Evolutionary conservation across 1,284 basidiomycete species (phyloP), one percentile per base, ranked within the genome.

Genomic region (Caloboletus inedulis): DNA sequence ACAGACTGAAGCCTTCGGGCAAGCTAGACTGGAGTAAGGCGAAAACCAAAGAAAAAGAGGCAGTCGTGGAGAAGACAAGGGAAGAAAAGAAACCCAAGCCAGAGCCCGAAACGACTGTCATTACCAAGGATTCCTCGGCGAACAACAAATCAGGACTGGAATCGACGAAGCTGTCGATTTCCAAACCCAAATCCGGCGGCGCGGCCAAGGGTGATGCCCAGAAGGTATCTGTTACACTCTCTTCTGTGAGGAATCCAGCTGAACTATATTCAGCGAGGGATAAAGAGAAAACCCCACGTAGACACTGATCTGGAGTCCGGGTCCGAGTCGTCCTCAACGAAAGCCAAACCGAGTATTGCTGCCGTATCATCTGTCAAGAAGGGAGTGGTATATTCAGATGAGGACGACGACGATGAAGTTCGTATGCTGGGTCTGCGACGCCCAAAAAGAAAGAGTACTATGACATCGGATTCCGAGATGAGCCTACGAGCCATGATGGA

Each of bases 401-500:
- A 84, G 10, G 79, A 79, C 1, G 84, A 86, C 45, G 80, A 84
- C 5, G 70, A 68, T n/a, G 76, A 69, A 62, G 43, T 65, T 12
- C 56, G 61, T 18, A 57, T 50, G 42, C 45, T 52, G 7, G 58
- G 64, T 8, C 48, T 19, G 18, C 64, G 62, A 42, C 65, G 63
- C 18, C 42, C 16, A 3, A 64, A 51, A 43, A 49, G 43, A 53
- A 63, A 49, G 52, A 53, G 47, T 39, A 45, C 43, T 27, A 23
- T 51, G 18, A 58, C 58, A 16, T 65, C 66, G 6, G 69, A 73
- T 29, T 65, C 65, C 2, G 72, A 77, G 57, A 67, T 60, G 55
- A 81, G 80, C 43, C 65, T 82, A 29, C 71, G 71, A 40, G 82
- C 79, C 12, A 79, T 89, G 75, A 89, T 89, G 87, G 87, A 90